Percentiles rank a stretch among this genome's conserved stretches.
phyloP scores from a whole-genome alignment of 164 flowering plant species.

The Cinnamomum micranthum region DNA sequence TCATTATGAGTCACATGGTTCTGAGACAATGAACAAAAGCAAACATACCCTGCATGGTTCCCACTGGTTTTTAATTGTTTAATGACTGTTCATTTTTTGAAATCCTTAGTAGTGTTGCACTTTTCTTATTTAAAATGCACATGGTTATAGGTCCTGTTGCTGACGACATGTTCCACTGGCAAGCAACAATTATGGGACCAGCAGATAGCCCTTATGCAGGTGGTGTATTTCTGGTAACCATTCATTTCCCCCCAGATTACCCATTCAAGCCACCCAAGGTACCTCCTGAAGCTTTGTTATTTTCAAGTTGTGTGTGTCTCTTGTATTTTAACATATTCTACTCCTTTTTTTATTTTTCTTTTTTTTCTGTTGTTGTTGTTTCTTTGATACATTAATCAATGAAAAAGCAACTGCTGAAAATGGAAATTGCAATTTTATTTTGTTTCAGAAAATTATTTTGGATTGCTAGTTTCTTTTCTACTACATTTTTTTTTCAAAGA shows the following conservation, averaged over 20 bases:
- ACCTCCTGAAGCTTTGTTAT: not conserved
- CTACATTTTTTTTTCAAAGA: no score
- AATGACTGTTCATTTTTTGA: not conserved
- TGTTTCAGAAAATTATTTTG: no score
- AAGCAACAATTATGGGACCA: conserved; percentile 74
- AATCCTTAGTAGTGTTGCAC: not conserved
- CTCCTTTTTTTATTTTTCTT: not conserved
- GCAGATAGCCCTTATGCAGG: conserved; percentile 59
- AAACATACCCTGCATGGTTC: no score
- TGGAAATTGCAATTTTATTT: no score
- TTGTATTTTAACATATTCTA: not conserved
- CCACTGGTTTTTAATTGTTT: no score
- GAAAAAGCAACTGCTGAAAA: not conserved
- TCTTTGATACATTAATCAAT: not conserved
- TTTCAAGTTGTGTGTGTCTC: not conserved
- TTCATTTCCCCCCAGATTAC: conserved; percentile 68
- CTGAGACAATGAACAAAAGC: no score
- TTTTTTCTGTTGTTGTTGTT: no score
- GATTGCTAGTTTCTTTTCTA: no score
- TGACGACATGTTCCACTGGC: conserved; percentile 63
- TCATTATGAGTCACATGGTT: no score
- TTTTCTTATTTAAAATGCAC: not conserved
- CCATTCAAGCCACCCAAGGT: conserved; percentile 78
- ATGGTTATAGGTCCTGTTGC: conserved; percentile 43
- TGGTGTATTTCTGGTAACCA: conserved; percentile 54